Evolutionary conservation across 1,284 basidiomycete genomes (phyloP).

Genomic region (Boletus smithii): DNA sequence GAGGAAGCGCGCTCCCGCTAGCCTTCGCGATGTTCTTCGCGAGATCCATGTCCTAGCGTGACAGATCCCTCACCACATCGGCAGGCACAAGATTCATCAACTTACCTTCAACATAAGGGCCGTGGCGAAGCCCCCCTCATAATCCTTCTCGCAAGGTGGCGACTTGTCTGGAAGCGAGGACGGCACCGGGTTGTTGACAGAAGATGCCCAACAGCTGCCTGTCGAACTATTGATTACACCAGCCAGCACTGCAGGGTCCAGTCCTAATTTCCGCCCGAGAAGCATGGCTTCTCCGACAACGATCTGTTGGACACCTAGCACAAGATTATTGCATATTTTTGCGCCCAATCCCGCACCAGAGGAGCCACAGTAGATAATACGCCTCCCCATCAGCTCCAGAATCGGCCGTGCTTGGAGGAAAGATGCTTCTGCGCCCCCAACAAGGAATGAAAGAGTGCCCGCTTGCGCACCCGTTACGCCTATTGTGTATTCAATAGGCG

Average conservation of each 20-base stretch:
- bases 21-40: conserved; percentile 59
- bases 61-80: conserved; percentile 7
- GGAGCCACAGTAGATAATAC: conserved; percentile 82
- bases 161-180: conserved; percentile 65
- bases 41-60: conserved; percentile 71
- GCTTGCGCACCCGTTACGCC: conserved; percentile 83
- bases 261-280: conserved; percentile 72
- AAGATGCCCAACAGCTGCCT: conserved; percentile 79
- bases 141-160: conserved; percentile 80
- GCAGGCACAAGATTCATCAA: background rate
- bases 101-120: conserved; percentile 78
- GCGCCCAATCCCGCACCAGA: conserved; percentile 83
- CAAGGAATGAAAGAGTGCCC: conserved; percentile 85
- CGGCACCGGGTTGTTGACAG: conserved; percentile 86
- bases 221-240: conserved; percentile 83
- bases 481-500: conserved; percentile 27
- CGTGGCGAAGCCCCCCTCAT: conserved; percentile 83
- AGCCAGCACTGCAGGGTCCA: conserved; percentile 72
- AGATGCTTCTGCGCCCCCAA: conserved; percentile 66
- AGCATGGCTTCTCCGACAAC: conserved; percentile 84
- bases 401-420: conserved; percentile 62
- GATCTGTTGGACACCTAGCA: conserved; percentile 75
- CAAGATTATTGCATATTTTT: conserved; percentile 86
- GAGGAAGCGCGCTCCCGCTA: conserved; percentile 53
- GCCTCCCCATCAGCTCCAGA: conserved; percentile 74